Evolutionary conservation across 2,329 filamentous ascomycete genomes (phyloP), one percentile per base, ranked within the genome.

Genomic region (Pestalotiopsis fici): DNA sequence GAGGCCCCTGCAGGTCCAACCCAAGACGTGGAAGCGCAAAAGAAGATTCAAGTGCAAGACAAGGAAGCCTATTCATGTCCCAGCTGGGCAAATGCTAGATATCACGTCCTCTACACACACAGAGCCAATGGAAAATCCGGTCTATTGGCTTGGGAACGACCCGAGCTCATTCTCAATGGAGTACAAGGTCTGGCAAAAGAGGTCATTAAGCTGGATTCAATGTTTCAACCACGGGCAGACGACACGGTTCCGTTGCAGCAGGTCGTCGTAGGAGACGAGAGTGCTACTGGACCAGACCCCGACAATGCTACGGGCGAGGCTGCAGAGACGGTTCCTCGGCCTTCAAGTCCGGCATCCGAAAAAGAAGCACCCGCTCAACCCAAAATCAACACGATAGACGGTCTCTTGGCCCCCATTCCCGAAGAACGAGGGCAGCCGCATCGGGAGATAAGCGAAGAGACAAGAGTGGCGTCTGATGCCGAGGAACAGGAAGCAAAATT

Each of bases 91-190:
- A 81, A 78, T 9, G 68, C 77, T 15, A 77, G 75, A 6, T 87
- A 83, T 68, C 74, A 82, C 13, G 80, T 87, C 2, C 70, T 86
- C 1, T 76, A 81, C 66, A 75, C 79, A 21, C 78, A 79, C 61
- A 79, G 84, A 35, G 77, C 77, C 0, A 13, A 72, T 4, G 84
- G 83, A 2, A 76, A 74, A 4, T 76, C 83, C 0, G 83, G 84
- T 0, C 75, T 87, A 39, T 70, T 87, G 39, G 80, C 82, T 12
- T 86, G 83, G 81, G 84, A 86, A 67, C 75, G 80, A 18, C 84
- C 85, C 1, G 81, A 84, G 37, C 71, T 84, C 47, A 82, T 87
- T 66, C 71, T 76, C 0, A 71, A 78, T 2, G 85, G 85, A 0
- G 77, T 80, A 2, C 75, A 80, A 39, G 79, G 76, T 3, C 74